Evolutionary conservation across 2,329 filamentous ascomycete genomes (phyloP), one percentile per base, ranked within the genome.

Genomic region (Fusarium citri): DNA sequence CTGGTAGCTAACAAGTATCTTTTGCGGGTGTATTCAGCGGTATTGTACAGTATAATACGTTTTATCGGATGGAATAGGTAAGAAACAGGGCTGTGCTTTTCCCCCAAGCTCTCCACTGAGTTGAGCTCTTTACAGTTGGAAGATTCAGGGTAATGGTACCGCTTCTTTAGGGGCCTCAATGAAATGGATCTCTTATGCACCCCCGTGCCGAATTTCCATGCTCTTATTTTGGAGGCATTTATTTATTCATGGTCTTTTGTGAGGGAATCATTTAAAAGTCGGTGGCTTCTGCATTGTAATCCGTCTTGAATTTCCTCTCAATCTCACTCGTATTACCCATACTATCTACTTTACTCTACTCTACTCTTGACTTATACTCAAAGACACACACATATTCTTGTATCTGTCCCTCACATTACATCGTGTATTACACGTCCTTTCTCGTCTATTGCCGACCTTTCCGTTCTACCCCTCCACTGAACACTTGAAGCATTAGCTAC

Each of bases 221-320:
- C 43, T 70, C 64, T 40, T 57, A 53, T 59, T 55, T 55, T 53
- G 47, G 40, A 59, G 43, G 42, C 40, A 48, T 64, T 49, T 55
- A 59, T 62, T 70, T 49, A 58, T 64, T 62, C 60, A 65, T 34
- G 22, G 22, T 30, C 59, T 20, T 40, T 59, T 45, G 25, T 58
- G 42, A n/a, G 42, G n/a, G 34, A 55, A 50, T 64, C 14, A 26
- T 65, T 71, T 70, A 70, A 65, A 70, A 65, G 68, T 65, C 68
- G 64, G 53, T 64, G 58, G 43, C 68, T 69, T 69, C 68, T 56
- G 46, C 65, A 30, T 8, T 23, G 30, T 16, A 18, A 20, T 18
- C 58, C 41, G 22, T 20, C 26, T 55, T 46, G 25, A 34, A 34
- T 48, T 46, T 53, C 50, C 43, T 54, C 46, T 45, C 26, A 31